Percentiles rank a stretch among this genome's conserved stretches.
Evolutionary conservation across 306 rosid species (phyloP).

Genomic region (Rubus parviflorus): DNA sequence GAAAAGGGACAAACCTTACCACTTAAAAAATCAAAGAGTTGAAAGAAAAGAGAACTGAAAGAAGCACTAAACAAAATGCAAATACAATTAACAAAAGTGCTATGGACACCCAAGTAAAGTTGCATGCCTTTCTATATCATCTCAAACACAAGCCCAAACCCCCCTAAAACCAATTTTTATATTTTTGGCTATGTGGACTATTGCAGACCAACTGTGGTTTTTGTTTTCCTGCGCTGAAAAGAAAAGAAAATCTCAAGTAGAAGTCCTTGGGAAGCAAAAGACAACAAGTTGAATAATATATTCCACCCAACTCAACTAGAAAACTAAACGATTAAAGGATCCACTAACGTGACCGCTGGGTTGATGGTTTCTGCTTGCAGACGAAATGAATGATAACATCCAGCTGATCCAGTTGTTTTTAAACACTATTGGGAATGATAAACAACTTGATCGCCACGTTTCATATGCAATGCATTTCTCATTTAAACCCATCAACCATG

Average conservation of each 20-base stretch:
- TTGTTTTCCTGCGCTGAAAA: not conserved
- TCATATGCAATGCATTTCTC: not conserved
- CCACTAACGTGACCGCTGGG: not conserved
- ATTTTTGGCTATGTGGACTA: not conserved
- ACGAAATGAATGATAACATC: not conserved
- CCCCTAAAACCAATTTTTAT: not conserved
- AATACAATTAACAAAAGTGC: no score
- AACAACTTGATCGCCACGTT: not conserved
- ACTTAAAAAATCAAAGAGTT: not conserved
- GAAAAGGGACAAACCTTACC: no score
- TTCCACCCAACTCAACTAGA: not conserved
- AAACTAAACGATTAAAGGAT: not conserved
- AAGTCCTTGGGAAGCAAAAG: not conserved
- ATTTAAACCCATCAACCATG: not conserved
- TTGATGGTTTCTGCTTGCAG: not conserved
- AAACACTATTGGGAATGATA: no score
- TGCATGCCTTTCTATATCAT: not conserved
- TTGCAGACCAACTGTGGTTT: not conserved
- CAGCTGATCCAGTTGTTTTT: constrained; percentile 3
- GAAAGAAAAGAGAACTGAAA: not conserved
- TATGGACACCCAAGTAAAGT: not conserved
- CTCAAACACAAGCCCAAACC: not conserved
- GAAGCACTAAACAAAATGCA: not conserved
- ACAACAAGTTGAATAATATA: not conserved
- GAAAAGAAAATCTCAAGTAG: not conserved